Evolutionary conservation across 108 stramenopile species (phyloP).

Genomic region (Cyclotella sp.): DNA sequence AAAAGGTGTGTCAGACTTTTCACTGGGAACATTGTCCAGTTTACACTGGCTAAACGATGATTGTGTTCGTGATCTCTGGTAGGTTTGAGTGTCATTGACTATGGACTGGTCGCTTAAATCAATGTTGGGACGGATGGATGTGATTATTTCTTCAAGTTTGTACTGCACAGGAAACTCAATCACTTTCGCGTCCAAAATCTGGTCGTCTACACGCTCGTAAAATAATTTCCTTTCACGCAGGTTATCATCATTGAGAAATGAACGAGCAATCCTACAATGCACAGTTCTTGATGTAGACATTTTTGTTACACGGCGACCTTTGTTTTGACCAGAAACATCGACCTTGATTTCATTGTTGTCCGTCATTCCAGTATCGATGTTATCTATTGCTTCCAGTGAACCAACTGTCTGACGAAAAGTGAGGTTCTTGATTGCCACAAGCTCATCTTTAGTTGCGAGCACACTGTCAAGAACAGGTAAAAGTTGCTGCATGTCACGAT

Average conservation of each 20-base stretch:
- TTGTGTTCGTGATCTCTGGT: conserved; percentile 1
- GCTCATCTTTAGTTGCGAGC: conserved; percentile 57
- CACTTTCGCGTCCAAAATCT: neutral
- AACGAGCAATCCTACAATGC: conserved; percentile 27
- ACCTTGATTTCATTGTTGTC: conserved; percentile 38
- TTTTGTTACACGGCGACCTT: conserved; percentile 32
- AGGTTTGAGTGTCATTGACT: neutral
- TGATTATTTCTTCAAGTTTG: conserved; percentile 30
- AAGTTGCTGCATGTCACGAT: conserved; percentile 56
- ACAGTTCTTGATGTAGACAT: conserved; percentile 22
- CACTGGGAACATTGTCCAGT: neutral
- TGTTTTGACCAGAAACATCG: conserved; percentile 14
- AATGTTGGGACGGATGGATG: conserved; percentile 44
- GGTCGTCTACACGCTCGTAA: neutral
- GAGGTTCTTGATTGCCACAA: conserved; percentile 54
- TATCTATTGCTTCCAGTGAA: conserved; percentile 11
- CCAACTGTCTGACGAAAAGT: conserved; percentile 56
- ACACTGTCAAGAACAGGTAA: conserved; percentile 65
- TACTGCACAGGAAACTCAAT: conserved; percentile 5
- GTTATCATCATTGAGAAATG: conserved; percentile 5
- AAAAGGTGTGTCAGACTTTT: neutral
- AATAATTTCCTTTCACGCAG: conserved; percentile 3
- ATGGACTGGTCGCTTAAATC: conserved; percentile 9
- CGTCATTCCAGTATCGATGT: conserved; percentile 16
- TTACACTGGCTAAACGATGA: conserved; percentile 16